Evolutionary conservation across 148 eudicot species (phyloP).

Genomic region (Spergularia marina): DNA sequence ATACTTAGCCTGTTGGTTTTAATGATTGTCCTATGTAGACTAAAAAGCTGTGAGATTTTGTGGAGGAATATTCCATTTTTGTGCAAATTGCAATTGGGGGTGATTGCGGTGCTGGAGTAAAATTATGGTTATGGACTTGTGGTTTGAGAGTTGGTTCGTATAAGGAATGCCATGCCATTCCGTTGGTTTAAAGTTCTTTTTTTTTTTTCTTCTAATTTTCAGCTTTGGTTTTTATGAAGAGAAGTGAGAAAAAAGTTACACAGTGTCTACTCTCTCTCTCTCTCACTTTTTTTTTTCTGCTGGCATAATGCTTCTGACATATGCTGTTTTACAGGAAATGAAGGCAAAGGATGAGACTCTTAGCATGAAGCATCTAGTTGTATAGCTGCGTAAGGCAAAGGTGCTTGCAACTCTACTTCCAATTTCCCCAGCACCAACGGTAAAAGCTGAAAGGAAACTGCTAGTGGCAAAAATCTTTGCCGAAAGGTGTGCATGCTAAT

Average conservation of each 20-base stretch:
- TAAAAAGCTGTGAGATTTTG: not conserved
- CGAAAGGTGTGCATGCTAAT: conserved; percentile 36
- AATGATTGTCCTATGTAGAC: conserved; percentile 6
- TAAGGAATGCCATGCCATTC: not conserved
- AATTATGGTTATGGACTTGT: not conserved
- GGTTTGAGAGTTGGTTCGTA: not conserved
- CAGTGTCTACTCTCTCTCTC: not conserved
- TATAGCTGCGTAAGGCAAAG: conserved; percentile 11
- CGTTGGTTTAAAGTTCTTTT: not conserved
- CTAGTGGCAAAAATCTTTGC: conserved; percentile 28
- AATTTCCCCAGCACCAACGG: not conserved
- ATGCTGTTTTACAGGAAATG: conserved; percentile 18
- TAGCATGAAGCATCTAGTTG: not conserved
- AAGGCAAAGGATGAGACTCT: conserved; percentile 3
- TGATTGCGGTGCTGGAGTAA: not conserved
- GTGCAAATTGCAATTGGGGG: conserved; percentile 4
- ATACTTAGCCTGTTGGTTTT: conserved; percentile 15
- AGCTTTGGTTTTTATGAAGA: conserved; percentile 2
- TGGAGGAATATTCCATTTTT: conserved; percentile 25
- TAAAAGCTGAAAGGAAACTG: conserved; percentile 24
- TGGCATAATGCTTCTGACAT: conserved; percentile 4
- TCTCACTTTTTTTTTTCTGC: no score
- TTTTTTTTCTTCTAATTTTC: not conserved
- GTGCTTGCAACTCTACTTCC: not conserved
- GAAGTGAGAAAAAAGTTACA: not conserved